Base-by-base conservation (phyloP, 2,329 filamentous ascomycete genomes). In the Diaporthe longicolla region DNA sequence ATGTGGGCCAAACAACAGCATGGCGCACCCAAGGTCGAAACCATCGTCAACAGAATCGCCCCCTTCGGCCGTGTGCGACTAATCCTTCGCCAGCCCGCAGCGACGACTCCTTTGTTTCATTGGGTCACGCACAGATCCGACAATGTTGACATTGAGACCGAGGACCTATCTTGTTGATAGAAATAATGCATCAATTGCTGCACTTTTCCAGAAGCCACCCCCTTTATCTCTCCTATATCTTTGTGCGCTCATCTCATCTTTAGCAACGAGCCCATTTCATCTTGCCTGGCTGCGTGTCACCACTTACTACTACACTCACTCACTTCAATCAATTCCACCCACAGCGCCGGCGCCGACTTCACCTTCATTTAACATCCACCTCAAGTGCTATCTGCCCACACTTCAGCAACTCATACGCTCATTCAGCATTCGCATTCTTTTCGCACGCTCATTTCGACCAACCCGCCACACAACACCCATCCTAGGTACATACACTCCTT, bases 1-100 rank as follows among this genome's bases (percentile, higher is more conserved):
- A 29, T 37, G 29, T 68, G 63, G 63, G 63, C 63, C 63, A 68
- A 68, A 54, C 63, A 29, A 68, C 9, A 29, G 32, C 45, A 29
- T 10, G 63, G 48, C 48, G 32, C 48, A 37, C 21, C 63, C 29
- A 29, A 15, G 63, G 63, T 68, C 63, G 48, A 68, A 68, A 68
- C 63, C 63, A 68, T 68, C 63, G 32, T 68, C 48, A 37, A 68
- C 3, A 40, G 48, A 54, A 48, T 29, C 35, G 63, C 48, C 48
- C 63, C 15, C 43, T 11, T 40, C 37, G 10, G 37, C 37, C 37
- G 37, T 13, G 63, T 17, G n/a, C 63, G 9, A 50, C 2, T 54
- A 11, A 68, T 68, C 63, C 63, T 68, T 40, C 45, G 29, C 8
- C 48, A 10, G 15, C 10, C 43, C 15, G n/a, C 32, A 54, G 48